These are phyloP conservation scores for Bonnemaisonia californica DNA, from an alignment of 31 red algal species.

Conservation along the genomic window DNA sequence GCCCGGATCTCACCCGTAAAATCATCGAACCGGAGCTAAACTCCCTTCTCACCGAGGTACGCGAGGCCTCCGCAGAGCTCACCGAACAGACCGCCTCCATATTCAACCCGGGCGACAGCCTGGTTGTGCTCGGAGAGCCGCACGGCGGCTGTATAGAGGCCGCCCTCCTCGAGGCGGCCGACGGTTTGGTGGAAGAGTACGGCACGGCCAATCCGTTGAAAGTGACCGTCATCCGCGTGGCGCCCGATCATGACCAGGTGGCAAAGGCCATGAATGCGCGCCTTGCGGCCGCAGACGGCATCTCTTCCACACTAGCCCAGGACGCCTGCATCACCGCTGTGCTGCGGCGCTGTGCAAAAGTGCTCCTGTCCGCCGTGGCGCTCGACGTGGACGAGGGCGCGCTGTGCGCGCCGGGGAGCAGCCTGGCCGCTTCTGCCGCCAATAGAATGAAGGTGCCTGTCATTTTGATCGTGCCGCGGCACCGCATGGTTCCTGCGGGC, in stretches of 20 bases:
- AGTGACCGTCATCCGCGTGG: conserved; percentile 15
- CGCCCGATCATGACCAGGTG: conserved; percentile 11
- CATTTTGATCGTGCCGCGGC: conserved; percentile 24
- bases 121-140: conserved; percentile 19
- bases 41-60: conserved; percentile 15
- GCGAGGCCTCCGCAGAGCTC: conserved; percentile 16
- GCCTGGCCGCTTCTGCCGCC: conserved; percentile 36
- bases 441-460: conserved; percentile 35
- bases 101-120: background rate
- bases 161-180: conserved; percentile 21
- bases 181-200: background rate
- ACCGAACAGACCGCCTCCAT: conserved; percentile 14
- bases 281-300: background rate
- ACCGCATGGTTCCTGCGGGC: conserved; percentile 47
- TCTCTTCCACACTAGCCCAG: background rate
- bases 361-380: conserved; percentile 28
- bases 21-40: conserved; percentile 9
- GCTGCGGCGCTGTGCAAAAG: conserved; percentile 14
- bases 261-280: conserved; percentile 3
- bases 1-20: background rate
- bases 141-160: conserved; percentile 10
- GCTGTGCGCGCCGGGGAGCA: conserved; percentile 26
- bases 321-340: conserved; percentile 7
- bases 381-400: conserved; percentile 50
- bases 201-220: background rate